Conservation (phyloP, 305 asterid species). For the Fraxinus latifolia region DNA sequence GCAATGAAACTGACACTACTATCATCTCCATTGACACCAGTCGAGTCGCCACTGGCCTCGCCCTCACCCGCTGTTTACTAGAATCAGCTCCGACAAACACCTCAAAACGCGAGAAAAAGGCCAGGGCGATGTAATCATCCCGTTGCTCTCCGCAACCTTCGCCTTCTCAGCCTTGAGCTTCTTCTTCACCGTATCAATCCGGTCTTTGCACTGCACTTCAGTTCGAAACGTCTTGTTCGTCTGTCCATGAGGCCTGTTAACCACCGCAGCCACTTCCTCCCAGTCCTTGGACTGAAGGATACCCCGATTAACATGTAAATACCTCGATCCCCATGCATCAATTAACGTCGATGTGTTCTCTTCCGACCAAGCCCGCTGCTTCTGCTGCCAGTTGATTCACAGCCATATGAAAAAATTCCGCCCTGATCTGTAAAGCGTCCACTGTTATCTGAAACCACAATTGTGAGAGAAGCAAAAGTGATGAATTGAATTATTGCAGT, state of each 20-base stretch:
- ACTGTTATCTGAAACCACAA: no score
- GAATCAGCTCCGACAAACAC: constrained; percentile 27
- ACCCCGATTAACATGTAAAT: constrained; percentile 73
- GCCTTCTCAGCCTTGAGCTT: constrained; percentile 44
- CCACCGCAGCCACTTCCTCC: constrained; percentile 78
- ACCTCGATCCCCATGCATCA: constrained; percentile 81
- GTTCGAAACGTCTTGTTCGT: constrained; percentile 31
- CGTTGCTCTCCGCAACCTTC: constrained; percentile 35
- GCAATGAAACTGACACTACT: constrained; percentile 33
- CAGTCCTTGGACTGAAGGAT: constrained; percentile 88
- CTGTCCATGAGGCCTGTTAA: constrained; percentile 65
- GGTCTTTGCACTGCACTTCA: constrained; percentile 45
- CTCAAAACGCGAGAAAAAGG: constrained; percentile 34
- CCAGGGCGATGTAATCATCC: constrained; percentile 38
- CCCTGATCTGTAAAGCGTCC: no score
- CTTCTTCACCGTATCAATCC: constrained; percentile 49
- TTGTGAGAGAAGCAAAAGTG: no score
- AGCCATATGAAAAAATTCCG: no score
- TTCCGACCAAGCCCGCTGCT: constrained; percentile 53
- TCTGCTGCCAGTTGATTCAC: no score
- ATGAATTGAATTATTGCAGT: no score
- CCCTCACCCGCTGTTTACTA: constrained; percentile 20
- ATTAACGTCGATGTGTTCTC: constrained; percentile 77
- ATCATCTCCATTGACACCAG: neutral
- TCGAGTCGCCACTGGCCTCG: constrained; percentile 17